Evolutionary conservation across 345 rosid species (phyloP).

Genomic region (Rhodamnia rubescens): DNA sequence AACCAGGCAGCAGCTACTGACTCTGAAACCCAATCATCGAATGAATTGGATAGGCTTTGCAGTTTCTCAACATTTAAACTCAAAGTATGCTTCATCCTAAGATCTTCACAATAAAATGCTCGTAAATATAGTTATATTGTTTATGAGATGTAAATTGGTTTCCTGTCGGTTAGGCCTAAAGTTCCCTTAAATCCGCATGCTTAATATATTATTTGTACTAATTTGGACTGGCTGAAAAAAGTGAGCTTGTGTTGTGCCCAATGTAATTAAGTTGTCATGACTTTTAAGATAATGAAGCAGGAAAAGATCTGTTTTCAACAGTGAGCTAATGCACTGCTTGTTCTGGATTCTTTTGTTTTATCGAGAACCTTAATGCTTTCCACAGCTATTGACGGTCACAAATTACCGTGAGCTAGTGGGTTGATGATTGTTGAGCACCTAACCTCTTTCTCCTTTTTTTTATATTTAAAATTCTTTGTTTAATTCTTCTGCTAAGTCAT

Average conservation of each 20-base stretch:
- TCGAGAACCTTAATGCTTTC: neutral
- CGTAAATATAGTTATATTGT: neutral
- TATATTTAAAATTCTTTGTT: neutral
- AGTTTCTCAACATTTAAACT: conserved; percentile 87
- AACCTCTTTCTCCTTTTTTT: neutral
- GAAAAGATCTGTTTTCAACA: neutral
- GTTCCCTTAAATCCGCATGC: neutral
- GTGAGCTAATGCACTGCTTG: neutral
- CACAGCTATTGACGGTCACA: neutral
- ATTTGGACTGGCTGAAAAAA: neutral
- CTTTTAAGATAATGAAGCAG: neutral
- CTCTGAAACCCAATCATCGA: conserved; percentile 94
- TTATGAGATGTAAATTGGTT: neutral
- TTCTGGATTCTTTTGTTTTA: neutral
- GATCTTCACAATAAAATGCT: neutral
- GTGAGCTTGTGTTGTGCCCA: neutral
- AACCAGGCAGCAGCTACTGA: conserved; percentile 90
- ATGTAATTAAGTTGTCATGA: neutral
- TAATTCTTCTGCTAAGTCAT: neutral
- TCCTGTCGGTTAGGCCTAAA: neutral
- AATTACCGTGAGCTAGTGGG: neutral
- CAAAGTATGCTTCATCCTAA: conserved; percentile 44
- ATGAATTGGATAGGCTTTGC: conserved; percentile 99
- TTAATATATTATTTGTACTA: neutral
- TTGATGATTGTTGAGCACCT: neutral